These are phyloP conservation scores for Biscogniauxia sp. DNA, from an alignment of 2,329 filamentous ascomycete genomes.

Conservation along the genomic window DNA sequence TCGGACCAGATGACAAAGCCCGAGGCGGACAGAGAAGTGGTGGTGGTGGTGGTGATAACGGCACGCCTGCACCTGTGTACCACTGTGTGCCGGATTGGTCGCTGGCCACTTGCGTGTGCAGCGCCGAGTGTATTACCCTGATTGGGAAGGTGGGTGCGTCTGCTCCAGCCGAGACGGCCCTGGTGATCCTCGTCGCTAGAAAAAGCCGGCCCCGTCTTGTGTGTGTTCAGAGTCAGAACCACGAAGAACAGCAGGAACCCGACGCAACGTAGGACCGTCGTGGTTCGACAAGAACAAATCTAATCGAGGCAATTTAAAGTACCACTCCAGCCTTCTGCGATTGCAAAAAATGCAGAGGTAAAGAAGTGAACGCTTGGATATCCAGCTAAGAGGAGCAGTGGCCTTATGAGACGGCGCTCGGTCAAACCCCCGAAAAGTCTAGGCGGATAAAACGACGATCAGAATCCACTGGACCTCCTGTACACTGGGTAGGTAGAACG, in stretches of 20 bases:
- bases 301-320: neutral
- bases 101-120: conserved; percentile 6
- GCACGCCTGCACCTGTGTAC: conserved; percentile 9
- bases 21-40: conserved; percentile 3
- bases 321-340: neutral
- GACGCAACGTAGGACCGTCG: neutral
- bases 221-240: neutral
- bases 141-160: conserved; percentile 32
- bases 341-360: neutral
- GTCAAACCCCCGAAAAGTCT: neutral
- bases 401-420: neutral
- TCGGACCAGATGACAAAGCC: conserved; percentile 19
- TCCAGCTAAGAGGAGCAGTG: neutral
- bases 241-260: neutral
- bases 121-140: conserved; percentile 21
- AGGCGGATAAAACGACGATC: neutral
- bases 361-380: neutral
- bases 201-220: conserved; percentile 8
- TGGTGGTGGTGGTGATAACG: conserved; percentile 7
- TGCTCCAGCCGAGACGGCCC: conserved; percentile 24
- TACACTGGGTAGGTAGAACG: neutral
- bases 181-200: conserved; percentile 26
- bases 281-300: too few relatives aligned
- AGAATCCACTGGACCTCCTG: neutral
- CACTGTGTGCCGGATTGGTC: conserved; percentile 8